These are phyloP conservation scores for Eimeria tenella DNA, from an alignment of 169 alveolate genomes.

Conservation along the genomic window DNA sequence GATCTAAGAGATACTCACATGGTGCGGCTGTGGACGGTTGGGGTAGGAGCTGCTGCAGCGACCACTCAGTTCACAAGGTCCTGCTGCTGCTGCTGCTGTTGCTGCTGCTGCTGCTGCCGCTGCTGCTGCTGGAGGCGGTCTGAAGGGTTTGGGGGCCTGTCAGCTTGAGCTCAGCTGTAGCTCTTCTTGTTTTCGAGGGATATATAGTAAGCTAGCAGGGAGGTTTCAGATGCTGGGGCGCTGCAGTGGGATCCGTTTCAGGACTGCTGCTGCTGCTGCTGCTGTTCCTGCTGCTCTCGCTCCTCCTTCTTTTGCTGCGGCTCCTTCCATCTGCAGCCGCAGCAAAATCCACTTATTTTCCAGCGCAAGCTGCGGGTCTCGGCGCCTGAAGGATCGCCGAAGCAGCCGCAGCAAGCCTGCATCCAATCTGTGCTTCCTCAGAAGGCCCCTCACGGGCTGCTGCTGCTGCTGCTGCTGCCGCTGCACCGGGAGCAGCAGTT, in stretches of 20 bases:
- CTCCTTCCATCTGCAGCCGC: slow-evolving; percentile 20
- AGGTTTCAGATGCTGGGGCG: not conserved
- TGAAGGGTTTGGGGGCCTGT: too few species aligned
- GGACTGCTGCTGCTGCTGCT: slow-evolving; percentile 33
- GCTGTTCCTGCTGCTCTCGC: not conserved
- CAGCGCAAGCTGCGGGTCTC: not conserved
- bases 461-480: too few species aligned
- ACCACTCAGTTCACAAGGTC: too few species aligned
- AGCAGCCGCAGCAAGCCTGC: not conserved
- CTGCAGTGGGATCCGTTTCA: not conserved
- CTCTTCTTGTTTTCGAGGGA: not conserved
- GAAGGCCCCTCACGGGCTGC: too few species aligned
- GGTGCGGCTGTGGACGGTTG: too few species aligned
- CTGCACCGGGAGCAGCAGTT: too few species aligned
- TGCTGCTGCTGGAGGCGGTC: too few species aligned
- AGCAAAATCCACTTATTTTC: not conserved
- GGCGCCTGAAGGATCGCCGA: not conserved
- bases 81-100: too few species aligned
- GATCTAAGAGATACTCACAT: not conserved
- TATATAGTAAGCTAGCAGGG: not conserved
- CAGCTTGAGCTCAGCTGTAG: not conserved
- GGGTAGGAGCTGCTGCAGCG: too few species aligned
- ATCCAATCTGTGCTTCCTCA: not conserved
- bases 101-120: too few species aligned
- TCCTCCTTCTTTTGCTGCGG: not conserved